phyloP scores from a whole-genome alignment of 148 eudicot genomes.

The Selenicereus undatus region DNA sequence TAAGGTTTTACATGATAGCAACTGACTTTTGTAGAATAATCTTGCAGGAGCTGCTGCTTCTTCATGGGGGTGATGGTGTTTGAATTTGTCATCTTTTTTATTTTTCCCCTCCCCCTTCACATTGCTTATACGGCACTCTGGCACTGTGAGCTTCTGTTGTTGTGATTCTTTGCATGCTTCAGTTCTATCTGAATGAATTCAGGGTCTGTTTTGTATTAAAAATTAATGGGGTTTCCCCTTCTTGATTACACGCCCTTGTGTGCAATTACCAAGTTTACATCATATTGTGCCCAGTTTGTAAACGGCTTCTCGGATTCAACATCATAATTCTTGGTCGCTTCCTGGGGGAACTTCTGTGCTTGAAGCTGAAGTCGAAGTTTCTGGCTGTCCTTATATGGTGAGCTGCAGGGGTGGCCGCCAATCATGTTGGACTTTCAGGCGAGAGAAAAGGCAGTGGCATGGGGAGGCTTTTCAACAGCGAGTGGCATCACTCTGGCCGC shows the following conservation, averaged over 20 bases:
- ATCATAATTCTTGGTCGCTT: too few relatives aligned
- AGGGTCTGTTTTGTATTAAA: neutral
- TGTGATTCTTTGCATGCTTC: slow-evolving; percentile 1
- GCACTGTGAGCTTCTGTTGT: slow-evolving; percentile 9
- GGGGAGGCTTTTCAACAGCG: too few relatives aligned
- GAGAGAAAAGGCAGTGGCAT: too few relatives aligned
- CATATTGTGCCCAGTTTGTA: neutral
- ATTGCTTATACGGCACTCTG: slow-evolving; percentile 19
- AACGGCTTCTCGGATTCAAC: too few relatives aligned
- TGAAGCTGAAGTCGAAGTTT: too few relatives aligned
- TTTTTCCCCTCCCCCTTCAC: neutral
- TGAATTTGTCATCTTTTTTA: slow-evolving; percentile 15
- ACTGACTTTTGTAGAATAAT: slow-evolving; percentile 20
- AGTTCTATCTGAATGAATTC: neutral
- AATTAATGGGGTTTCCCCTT: neutral
- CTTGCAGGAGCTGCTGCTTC: neutral
- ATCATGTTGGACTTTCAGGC: too few relatives aligned
- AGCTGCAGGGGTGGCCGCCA: too few relatives aligned
- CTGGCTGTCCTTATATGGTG: too few relatives aligned
- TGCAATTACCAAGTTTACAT: neutral
- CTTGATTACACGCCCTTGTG: neutral
- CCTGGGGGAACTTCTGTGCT: too few relatives aligned
- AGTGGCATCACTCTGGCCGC: too few relatives aligned
- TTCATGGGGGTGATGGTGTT: slow-evolving; percentile 10
- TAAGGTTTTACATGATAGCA: neutral